Percentiles rank a stretch among this genome's conserved stretches.
Evolutionary conservation across 202 grass and related monocot genomes (phyloP).

Genomic region (Dendrocalamus latiflorus): DNA sequence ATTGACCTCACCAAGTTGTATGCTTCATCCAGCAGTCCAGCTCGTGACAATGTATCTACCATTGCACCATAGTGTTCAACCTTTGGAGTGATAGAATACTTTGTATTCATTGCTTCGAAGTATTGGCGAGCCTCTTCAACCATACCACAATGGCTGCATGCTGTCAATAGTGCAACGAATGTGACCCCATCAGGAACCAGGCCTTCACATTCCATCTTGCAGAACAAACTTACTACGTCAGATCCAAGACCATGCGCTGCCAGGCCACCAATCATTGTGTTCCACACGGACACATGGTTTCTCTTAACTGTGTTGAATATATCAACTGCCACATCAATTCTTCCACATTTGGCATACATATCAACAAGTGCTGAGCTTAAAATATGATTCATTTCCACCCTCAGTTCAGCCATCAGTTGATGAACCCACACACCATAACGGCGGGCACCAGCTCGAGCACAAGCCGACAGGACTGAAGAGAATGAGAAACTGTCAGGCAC

Average conservation of each 20-base stretch:
- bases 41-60: conserved; percentile 52
- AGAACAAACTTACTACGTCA: conserved; percentile 34
- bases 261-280: conserved; percentile 59
- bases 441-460: conserved; percentile 49
- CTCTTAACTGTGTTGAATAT: conserved; percentile 41
- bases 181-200: conserved; percentile 53
- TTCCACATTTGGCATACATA: conserved; percentile 80
- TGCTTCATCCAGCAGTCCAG: conserved; percentile 62
- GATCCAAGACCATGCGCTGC: conserved; percentile 61
- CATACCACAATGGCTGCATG: conserved; percentile 71
- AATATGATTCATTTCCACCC: conserved; percentile 49
- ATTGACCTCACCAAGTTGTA: conserved; percentile 49
- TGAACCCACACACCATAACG: conserved; percentile 52
- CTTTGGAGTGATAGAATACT: conserved; percentile 44
- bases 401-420: conserved; percentile 40
- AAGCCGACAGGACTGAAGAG: conserved; percentile 54
- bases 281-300: conserved; percentile 53
- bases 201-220: conserved; percentile 45
- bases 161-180: conserved; percentile 59
- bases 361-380: conserved; percentile 53
- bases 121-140: conserved; percentile 46
- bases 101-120: conserved; percentile 39
- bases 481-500: conserved; percentile 60
- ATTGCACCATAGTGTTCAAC: conserved; percentile 66
- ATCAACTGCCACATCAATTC: conserved; percentile 38